Evolutionary conservation across 805 yeast genomes (phyloP).

Genomic region (Nakazawaea peltata): DNA sequence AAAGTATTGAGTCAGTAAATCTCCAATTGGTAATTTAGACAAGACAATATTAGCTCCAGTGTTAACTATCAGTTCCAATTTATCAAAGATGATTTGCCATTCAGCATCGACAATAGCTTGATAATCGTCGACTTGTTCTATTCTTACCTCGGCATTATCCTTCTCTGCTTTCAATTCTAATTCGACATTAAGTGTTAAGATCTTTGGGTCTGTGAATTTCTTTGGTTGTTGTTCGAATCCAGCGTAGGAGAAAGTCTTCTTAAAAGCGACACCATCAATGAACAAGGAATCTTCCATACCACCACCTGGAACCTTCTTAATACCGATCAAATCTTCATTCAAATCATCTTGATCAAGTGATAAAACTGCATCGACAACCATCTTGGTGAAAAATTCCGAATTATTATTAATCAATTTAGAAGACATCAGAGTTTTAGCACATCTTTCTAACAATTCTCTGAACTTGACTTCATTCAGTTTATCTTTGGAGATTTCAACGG

Average conservation of each 20-base stretch:
- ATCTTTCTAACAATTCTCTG: conserved; percentile 74
- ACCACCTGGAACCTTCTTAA: conserved; percentile 94
- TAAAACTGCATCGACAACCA: conserved; percentile 94
- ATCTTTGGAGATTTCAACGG: conserved; percentile 52
- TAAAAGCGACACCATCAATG: conserved; percentile 92
- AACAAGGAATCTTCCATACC: conserved; percentile 89
- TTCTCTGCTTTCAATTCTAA: conserved; percentile 96
- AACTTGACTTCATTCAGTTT: conserved; percentile 45
- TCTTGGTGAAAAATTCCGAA: conserved; percentile 82
- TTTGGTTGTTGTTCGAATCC: conserved; percentile 99
- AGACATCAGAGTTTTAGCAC: conserved; percentile 97
- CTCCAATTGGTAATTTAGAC: conserved; percentile 95
- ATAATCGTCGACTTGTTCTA: conserved; percentile 87
- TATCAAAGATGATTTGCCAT: conserved; percentile 87
- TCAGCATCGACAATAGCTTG: conserved; percentile 99
- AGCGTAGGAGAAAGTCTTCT: conserved; percentile 95
- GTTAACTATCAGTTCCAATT: conserved; percentile 71
- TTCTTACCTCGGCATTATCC: conserved; percentile 97
- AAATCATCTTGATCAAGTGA: conserved; percentile 77
- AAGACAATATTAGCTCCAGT: conserved; percentile 91
- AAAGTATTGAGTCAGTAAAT: conserved; percentile 96
- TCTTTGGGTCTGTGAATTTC: conserved; percentile 67
- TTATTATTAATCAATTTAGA: conserved; percentile 87
- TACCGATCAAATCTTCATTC: conserved; percentile 87
- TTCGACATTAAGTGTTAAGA: conserved; percentile 82